Percentiles rank a stretch among this genome's conserved stretches.
These are phyloP conservation scores for Tetrapisispora phaffii DNA, from an alignment of 805 yeast genomes.

Conservation along the genomic window DNA sequence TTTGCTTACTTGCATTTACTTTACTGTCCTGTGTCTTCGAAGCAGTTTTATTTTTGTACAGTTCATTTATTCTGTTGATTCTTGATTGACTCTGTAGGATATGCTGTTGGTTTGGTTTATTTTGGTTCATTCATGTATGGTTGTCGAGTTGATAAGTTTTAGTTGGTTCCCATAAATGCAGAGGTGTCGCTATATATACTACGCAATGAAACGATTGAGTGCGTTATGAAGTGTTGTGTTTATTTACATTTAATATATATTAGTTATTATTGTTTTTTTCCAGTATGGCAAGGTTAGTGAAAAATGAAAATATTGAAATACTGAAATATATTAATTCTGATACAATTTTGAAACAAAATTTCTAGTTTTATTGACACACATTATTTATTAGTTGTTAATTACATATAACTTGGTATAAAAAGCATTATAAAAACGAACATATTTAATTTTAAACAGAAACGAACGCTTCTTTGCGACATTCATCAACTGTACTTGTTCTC, in stretches of 20 bases:
- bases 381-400: background rate
- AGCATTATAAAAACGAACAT: background rate
- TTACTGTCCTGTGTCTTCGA: background rate
- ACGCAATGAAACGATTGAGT: too few species aligned
- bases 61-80: conserved; percentile 17
- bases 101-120: conserved; percentile 13
- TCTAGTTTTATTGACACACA: background rate
- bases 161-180: background rate
- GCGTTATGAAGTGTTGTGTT: too few species aligned
- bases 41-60: conserved; percentile 11
- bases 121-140: conserved; percentile 6
- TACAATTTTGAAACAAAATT: background rate
- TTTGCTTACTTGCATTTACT: background rate
- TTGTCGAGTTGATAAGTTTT: background rate
- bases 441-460: background rate
- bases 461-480: background rate
- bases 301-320: background rate
- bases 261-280: background rate
- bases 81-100: conserved; percentile 17
- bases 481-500: background rate
- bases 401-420: background rate
- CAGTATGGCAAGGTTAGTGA: background rate
- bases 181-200: too few species aligned
- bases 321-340: background rate
- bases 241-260: too few species aligned